Evolutionary conservation across 164 flowering plant species (phyloP).

Genomic region (Piper betle): DNA sequence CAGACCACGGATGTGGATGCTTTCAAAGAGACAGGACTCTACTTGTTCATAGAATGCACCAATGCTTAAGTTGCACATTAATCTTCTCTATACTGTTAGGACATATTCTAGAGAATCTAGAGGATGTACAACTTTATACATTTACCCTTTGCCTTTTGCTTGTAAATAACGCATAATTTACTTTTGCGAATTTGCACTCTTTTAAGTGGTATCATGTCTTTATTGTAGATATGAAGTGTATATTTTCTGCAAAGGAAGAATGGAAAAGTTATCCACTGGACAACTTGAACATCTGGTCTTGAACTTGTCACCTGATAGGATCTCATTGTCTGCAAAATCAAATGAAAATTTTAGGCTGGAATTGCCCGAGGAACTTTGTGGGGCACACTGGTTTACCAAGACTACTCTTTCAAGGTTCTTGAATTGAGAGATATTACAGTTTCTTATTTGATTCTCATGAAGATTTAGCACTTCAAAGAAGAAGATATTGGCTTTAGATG

Average conservation of each 20-base stretch:
- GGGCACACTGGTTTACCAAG: conserved; percentile 65
- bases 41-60: no score
- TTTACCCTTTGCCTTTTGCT: background rate
- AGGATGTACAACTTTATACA: background rate
- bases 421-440: background rate
- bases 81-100: background rate
- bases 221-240: conserved; percentile 52
- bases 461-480: background rate
- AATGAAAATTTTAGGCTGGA: conserved; percentile 36
- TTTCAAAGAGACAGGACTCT: no score
- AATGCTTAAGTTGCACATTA: background rate
- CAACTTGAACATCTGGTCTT: conserved; percentile 36
- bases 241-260: conserved; percentile 22
- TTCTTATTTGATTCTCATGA: background rate
- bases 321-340: conserved; percentile 21
- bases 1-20: no score
- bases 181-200: background rate
- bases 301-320: conserved; percentile 34
- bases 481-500: background rate
- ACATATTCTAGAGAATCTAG: background rate
- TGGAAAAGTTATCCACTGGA: conserved; percentile 46
- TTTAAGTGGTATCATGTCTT: background rate
- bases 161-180: background rate
- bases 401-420: conserved; percentile 55
- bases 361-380: conserved; percentile 24